phyloP scores from a whole-genome alignment of 345 rosid species.

The Abelmoschus esculentus region DNA sequence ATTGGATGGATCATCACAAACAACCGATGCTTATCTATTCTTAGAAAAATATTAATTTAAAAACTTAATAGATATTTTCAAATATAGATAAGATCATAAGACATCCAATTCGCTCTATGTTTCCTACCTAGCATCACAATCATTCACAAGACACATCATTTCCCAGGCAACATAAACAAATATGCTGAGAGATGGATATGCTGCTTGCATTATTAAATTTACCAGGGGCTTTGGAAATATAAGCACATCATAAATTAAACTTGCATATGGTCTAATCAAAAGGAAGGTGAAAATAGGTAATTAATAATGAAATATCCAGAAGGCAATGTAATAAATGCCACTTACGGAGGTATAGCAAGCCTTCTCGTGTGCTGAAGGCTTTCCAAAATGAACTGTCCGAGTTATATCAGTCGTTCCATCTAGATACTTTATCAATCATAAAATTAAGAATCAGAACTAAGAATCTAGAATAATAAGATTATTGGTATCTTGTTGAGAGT shows the following conservation, averaged over 20 bases:
- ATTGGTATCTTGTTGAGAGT: neutral
- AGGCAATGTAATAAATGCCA: slow-evolving; percentile 9
- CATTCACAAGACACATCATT: neutral
- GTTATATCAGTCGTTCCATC: slow-evolving; percentile 98
- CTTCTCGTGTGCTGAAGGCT: slow-evolving; percentile 82
- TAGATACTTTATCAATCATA: slow-evolving; percentile 50
- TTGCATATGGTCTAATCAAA: neutral
- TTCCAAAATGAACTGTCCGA: slow-evolving; percentile 93
- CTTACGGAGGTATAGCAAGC: slow-evolving; percentile 82
- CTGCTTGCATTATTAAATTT: neutral
- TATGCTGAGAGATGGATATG: neutral
- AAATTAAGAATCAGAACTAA: slow-evolving; percentile 5
- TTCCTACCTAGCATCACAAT: neutral
- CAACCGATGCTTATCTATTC: neutral
- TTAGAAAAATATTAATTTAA: neutral
- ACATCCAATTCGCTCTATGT: neutral
- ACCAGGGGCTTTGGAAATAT: neutral
- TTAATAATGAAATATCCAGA: neutral
- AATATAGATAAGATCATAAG: neutral
- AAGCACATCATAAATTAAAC: neutral
- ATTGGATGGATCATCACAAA: neutral
- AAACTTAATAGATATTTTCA: neutral
- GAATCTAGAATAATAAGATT: neutral
- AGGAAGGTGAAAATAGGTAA: slow-evolving; percentile 1
- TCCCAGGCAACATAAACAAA: neutral